These are phyloP conservation scores for Fusarium fracticaudum DNA, from an alignment of 2,329 filamentous ascomycete genomes.

Conservation along the genomic window DNA sequence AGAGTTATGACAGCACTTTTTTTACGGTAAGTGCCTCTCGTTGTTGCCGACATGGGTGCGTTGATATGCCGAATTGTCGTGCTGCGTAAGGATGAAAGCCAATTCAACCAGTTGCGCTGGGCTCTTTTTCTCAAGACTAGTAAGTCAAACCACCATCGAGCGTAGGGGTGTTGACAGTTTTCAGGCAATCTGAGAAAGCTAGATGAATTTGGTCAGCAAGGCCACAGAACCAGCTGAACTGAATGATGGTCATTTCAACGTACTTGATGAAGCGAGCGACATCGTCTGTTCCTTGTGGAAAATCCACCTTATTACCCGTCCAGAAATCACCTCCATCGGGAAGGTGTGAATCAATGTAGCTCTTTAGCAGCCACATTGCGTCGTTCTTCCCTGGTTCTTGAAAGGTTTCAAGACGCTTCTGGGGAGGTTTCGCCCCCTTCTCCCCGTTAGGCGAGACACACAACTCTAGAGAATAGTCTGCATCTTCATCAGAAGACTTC, in stretches of 20 bases:
- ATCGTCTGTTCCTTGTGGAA: neutral
- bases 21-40: neutral
- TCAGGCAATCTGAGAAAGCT: neutral
- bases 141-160: neutral
- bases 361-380: accelerated
- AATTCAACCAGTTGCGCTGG: accelerated
- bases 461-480: neutral
- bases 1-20: no score
- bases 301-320: neutral
- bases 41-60: neutral
- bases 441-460: neutral
- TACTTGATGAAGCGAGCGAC: neutral
- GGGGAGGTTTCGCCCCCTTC: neutral
- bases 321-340: neutral
- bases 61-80: neutral
- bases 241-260: neutral
- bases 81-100: neutral
- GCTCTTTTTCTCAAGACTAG: neutral
- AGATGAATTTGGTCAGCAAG: neutral
- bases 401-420: neutral
- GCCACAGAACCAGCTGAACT: neutral
- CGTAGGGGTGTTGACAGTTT: neutral
- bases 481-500: neutral
- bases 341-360: accelerated
- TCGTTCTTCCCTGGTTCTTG: neutral